These are phyloP conservation scores for Litchi chinensis DNA, from an alignment of 345 rosid genomes.

Conservation along the genomic window DNA sequence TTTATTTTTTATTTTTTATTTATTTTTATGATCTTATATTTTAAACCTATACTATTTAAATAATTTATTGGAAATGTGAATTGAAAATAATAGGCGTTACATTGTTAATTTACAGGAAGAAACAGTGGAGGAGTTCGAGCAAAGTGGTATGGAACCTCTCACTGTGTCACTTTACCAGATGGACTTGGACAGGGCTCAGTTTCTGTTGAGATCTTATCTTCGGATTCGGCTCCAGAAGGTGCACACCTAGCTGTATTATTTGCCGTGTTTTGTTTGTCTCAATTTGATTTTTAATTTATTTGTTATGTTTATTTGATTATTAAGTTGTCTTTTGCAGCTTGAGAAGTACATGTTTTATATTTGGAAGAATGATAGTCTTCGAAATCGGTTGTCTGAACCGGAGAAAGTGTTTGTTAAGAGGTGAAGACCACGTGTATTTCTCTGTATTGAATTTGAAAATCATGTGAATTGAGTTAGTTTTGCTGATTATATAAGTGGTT, in stretches of 20 bases:
- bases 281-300: not conserved
- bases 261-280: not conserved
- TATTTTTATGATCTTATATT: not conserved
- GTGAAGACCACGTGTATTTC: conserved; percentile 29
- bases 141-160: conserved; percentile 56
- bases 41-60: not conserved
- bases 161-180: conserved; percentile 80
- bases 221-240: conserved; percentile 90
- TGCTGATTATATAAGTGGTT: not conserved
- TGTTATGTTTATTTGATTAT: not conserved
- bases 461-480: not conserved
- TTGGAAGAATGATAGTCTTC: conserved; percentile 48
- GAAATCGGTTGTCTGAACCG: conserved; percentile 55
- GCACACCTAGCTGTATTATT: not conserved
- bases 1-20: no score
- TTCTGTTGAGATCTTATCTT: conserved; percentile 83
- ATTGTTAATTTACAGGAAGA: conserved; percentile 47
- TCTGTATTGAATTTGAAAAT: not conserved
- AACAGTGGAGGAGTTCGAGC: conserved; percentile 48
- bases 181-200: conserved; percentile 86
- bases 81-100: not conserved
- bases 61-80: not conserved
- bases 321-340: conserved; percentile 46
- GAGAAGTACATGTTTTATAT: conserved; percentile 76
- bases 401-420: conserved; percentile 68